phyloP scores from a whole-genome alignment of 257 asterid species.

The Gentiana straminea region DNA sequence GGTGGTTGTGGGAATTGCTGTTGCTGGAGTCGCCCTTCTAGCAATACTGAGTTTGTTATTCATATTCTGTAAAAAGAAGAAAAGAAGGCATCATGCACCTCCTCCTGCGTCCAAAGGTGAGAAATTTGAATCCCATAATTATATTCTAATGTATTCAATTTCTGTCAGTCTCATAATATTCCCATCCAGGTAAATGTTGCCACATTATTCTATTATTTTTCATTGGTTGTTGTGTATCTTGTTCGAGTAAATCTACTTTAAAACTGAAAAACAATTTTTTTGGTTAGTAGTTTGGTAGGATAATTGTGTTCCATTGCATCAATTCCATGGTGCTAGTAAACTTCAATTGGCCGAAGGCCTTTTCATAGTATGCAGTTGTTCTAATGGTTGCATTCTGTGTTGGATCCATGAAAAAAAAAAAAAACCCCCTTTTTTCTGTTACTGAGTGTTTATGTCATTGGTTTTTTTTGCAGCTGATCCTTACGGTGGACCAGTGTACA shows the following conservation, averaged over 20 bases:
- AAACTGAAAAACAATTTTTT: not conserved
- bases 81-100: slow-evolving; percentile 48
- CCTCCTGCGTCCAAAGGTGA: slow-evolving; percentile 67
- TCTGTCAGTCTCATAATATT: no score
- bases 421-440: no score
- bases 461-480: slow-evolving; percentile 34
- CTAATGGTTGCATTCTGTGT: not conserved
- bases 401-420: no score
- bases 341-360: not conserved
- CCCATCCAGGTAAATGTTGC: no score
- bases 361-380: not conserved
- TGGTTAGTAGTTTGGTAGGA: not conserved
- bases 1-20: slow-evolving; percentile 54
- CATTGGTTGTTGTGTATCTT: no score
- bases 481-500: slow-evolving; percentile 39
- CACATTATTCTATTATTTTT: no score
- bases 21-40: slow-evolving; percentile 49
- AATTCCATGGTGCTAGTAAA: not conserved
- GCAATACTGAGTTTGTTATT: slow-evolving; percentile 37
- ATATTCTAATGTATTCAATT: no score
- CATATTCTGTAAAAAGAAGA: slow-evolving; percentile 54
- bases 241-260: not conserved
- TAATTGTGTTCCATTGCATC: not conserved
- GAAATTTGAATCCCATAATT: not conserved
- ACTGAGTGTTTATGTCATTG: not conserved